Evolutionary conservation across 257 asterid species (phyloP).

Genomic region (Nicotiana otophora): DNA sequence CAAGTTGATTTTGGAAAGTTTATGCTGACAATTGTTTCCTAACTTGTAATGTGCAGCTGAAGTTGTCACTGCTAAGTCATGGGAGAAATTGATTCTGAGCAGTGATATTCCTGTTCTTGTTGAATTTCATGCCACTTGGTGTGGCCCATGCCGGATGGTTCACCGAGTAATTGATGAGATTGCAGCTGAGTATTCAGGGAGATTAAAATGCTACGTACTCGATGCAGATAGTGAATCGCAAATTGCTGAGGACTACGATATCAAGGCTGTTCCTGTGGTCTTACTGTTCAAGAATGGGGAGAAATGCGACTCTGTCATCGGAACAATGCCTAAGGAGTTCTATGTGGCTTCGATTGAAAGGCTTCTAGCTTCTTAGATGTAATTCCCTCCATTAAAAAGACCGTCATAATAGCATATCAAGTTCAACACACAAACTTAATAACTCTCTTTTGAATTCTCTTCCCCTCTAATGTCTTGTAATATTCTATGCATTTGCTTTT

Average conservation of each 20-base stretch:
- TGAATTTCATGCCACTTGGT: slow-evolving; percentile 85
- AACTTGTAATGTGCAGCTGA: slow-evolving; percentile 41
- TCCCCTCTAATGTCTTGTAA: neutral
- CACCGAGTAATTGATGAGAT: slow-evolving; percentile 86
- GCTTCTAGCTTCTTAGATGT: slow-evolving; percentile 40
- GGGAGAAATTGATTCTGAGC: slow-evolving; percentile 56
- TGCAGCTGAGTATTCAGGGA: slow-evolving; percentile 70
- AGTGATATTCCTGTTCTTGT: slow-evolving; percentile 76
- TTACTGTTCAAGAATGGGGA: slow-evolving; percentile 74
- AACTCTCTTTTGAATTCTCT: neutral
- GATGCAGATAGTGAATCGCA: slow-evolving; percentile 59
- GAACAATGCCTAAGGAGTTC: slow-evolving; percentile 94
- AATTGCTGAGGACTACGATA: slow-evolving; percentile 60
- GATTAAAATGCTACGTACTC: slow-evolving; percentile 60
- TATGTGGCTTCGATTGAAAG: slow-evolving; percentile 73
- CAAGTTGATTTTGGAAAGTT: neutral
- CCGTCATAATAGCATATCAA: neutral
- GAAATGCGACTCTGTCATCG: slow-evolving; percentile 53
- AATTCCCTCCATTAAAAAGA: neutral
- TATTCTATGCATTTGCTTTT: neutral
- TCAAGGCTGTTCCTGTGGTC: slow-evolving; percentile 88
- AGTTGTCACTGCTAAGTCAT: slow-evolving; percentile 59
- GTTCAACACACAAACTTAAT: neutral
- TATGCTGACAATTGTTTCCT: neutral
- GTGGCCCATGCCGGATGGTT: slow-evolving; percentile 95